Evolutionary conservation across 768 basidiomycete species (phyloP).

Genomic region (Phlebiopsis flavidoalba): DNA sequence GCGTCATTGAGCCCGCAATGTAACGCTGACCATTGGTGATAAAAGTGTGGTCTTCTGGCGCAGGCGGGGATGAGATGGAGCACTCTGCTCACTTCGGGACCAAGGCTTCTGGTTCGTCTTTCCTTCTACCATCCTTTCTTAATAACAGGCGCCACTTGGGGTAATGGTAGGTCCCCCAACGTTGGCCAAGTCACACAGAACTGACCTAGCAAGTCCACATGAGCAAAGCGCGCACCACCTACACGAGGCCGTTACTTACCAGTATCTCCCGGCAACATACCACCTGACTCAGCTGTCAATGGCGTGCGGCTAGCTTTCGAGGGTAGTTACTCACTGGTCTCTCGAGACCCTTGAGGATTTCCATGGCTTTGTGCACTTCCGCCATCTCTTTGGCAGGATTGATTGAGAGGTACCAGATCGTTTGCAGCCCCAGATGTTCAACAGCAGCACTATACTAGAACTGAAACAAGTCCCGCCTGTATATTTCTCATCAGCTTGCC

Average conservation of each 20-base stretch:
- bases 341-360: conserved; percentile 14
- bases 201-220: not conserved
- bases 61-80: not conserved
- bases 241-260: conserved; percentile 19
- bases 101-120: not conserved
- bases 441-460: conserved; percentile 40
- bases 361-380: conserved; percentile 39
- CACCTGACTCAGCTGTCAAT: not conserved
- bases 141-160: not conserved
- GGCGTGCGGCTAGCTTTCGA: not conserved
- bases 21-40: not conserved
- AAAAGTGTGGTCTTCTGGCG: not conserved
- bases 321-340: conserved; percentile 4
- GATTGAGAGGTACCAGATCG: conserved; percentile 20
- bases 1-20: conserved; percentile 32
- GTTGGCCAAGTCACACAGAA: conserved; percentile 4
- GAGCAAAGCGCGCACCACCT: not conserved
- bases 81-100: not conserved
- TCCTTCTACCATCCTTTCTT: too few species aligned
- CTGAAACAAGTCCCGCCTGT: conserved; percentile 32
- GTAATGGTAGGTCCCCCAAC: conserved; percentile 11
- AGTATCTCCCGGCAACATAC: conserved; percentile 9
- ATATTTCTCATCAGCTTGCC: not conserved
- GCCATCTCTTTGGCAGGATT: conserved; percentile 31
- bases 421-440: conserved; percentile 45